Evolutionary conservation across 2,329 filamentous ascomycete species (phyloP).

Genomic region (Alternaria viburni): DNA sequence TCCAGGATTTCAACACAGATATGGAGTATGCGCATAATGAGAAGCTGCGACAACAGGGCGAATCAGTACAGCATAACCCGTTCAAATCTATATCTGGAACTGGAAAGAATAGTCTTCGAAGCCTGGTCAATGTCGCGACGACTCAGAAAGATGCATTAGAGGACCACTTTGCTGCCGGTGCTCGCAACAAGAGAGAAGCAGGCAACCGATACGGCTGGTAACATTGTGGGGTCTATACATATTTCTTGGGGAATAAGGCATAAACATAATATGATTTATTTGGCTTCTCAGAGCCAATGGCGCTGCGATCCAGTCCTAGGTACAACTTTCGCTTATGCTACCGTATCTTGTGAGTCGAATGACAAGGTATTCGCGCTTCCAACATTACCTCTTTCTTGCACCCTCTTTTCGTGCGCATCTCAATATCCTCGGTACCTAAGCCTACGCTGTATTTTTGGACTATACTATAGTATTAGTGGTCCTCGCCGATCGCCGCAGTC

Average conservation of each 20-base stretch:
- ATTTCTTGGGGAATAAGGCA: background rate
- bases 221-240: background rate
- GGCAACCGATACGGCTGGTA: constrained; percentile 85
- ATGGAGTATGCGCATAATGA: constrained; percentile 87
- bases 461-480: background rate
- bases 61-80: constrained; percentile 77
- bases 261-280: background rate
- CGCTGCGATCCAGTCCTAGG: background rate
- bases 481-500: background rate
- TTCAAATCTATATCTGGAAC: constrained; percentile 77
- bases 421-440: background rate
- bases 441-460: background rate
- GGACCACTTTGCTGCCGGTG: constrained; percentile 86
- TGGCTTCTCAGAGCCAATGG: background rate
- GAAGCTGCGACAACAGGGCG: constrained; percentile 70
- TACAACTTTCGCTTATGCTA: background rate
- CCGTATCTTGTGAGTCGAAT: background rate
- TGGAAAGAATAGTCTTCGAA: constrained; percentile 87
- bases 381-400: background rate
- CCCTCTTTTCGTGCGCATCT: background rate
- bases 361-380: background rate
- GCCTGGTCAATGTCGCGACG: constrained; percentile 82
- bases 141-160: constrained; percentile 87
- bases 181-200: constrained; percentile 80
- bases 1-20: constrained; percentile 89